A percentile compares a stretch with the other conserved stretches of the same genome.
Evolutionary conservation across 2,329 filamentous ascomycete genomes (phyloP).

Genomic region (Rhinocladiella mackenziei): DNA sequence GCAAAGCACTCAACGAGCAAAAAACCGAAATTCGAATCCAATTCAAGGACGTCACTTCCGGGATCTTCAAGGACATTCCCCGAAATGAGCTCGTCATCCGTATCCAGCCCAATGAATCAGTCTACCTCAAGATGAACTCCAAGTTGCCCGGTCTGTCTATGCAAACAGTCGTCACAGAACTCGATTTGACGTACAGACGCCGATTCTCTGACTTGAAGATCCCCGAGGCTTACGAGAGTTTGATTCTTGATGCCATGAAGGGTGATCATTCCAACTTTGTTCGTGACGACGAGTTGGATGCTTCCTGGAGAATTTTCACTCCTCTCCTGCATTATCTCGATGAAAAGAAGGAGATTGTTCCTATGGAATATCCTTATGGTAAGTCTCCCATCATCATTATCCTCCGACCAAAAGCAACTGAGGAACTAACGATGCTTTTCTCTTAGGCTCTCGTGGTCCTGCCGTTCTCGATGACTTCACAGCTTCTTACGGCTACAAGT

Average conservation of each 20-base stretch:
- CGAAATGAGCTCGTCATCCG: conserved; percentile 99
- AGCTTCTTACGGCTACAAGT: conserved; percentile 96
- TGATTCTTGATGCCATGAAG: conserved; percentile 96
- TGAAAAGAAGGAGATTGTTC: conserved; percentile 98
- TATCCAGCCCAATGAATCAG: conserved; percentile 98
- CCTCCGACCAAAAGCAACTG: not conserved
- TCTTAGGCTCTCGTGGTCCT: conserved; percentile 84
- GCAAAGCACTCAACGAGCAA: conserved; percentile 97
- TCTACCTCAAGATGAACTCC: conserved; percentile 99
- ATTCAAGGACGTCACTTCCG: conserved; percentile 98
- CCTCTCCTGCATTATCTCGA: conserved; percentile 97
- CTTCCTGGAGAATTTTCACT: conserved; percentile 97
- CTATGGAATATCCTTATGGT: conserved; percentile 99
- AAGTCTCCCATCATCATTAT: conserved; percentile 24
- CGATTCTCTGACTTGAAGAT: conserved; percentile 99
- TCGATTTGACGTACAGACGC: conserved; percentile 95
- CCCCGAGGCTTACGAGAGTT: conserved; percentile 95
- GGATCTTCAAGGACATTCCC: conserved; percentile 99
- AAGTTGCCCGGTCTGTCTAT: conserved; percentile 97
- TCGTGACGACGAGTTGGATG: conserved; percentile 91
- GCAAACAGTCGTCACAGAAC: conserved; percentile 98
- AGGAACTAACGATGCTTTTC: conserved; percentile 2
- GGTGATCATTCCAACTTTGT: conserved; percentile 99
- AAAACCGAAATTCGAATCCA: conserved; percentile 99
- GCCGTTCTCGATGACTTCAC: conserved; percentile 98